phyloP scores from a whole-genome alignment of 2,329 filamentous ascomycete genomes.

The Aspergillus sp. region DNA sequence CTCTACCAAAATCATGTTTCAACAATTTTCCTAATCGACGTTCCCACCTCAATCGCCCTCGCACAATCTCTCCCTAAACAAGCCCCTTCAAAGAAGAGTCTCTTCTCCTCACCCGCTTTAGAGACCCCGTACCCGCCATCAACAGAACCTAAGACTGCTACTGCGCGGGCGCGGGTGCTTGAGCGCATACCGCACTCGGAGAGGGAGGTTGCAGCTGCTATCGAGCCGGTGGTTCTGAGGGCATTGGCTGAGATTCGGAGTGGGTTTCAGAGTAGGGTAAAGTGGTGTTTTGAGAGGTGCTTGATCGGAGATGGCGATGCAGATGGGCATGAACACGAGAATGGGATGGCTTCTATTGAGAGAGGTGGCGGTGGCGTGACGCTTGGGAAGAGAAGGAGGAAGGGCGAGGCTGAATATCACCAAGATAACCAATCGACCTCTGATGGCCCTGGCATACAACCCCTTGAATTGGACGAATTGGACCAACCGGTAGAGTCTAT shows the following conservation, averaged over 20 bases:
- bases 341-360: not conserved
- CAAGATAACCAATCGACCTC: not conserved
- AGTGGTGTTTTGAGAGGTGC: conserved; percentile 42
- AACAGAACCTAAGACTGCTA: conserved; percentile 55
- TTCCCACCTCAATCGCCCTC: conserved; percentile 60
- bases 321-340: conserved; percentile 3
- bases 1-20: conserved; percentile 55
- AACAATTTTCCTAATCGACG: conserved; percentile 59
- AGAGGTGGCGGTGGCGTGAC: not conserved
- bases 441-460: not conserved
- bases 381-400: conserved; percentile 11
- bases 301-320: conserved; percentile 1
- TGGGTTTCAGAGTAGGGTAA: conserved; percentile 15
- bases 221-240: conserved; percentile 40
- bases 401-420: not conserved
- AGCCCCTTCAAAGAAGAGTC: conserved; percentile 15
- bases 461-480: not conserved
- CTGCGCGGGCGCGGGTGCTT: conserved; percentile 48
- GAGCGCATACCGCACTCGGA: conserved; percentile 39
- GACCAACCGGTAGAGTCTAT: not conserved
- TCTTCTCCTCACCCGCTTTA: conserved; percentile 54
- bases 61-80: conserved; percentile 51
- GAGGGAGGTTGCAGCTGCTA: conserved; percentile 29
- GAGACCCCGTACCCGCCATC: conserved; percentile 53
- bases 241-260: conserved; percentile 43